Evolutionary conservation across 371 early-diverging fungal genomes (phyloP), one percentile per base, ranked within the genome.

Genomic region (Basidiobolus meristosporus): DNA sequence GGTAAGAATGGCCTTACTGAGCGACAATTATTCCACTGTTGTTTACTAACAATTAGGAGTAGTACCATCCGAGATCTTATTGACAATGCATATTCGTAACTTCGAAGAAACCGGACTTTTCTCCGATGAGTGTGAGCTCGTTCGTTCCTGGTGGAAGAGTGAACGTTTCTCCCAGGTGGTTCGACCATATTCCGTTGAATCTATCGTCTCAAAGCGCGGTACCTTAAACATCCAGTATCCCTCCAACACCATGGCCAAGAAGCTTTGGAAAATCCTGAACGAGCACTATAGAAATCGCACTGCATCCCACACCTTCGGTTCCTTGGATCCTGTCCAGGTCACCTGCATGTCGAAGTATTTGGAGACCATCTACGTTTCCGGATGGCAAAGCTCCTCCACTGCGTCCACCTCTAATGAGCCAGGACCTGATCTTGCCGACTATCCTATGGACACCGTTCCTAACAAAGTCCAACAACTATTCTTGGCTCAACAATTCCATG

Each of bases 401-500:
- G n/a, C n/a, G n/a, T n/a, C n/a, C n/a, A 70, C 87, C 48, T 77
- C 84, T 53, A 93, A 97, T 67, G 97, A 97, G 66, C 97, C 97
- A 44, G 97, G 97, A 16, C 97, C 95, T 28, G 97, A 97, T 77
- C 77, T 95, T 41, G 96, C 96, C 49, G 96, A 95, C 62, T 95
- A 95, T 59, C 97, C 97, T 39, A 85, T 85, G 91, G 95, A 96
- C 64, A 93, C 95, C 40, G 92, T 97, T 44, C 96, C 96, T 45
- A 91, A 90, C 71, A 92, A 95, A 74, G 96, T 95, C 26, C 95
- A 97, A 50, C 98, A 97, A 53, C 73, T 97, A 36, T 97, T 91
- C 78, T 71, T 82, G 54, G 98, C 98, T 18, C 98, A 97, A 62
- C 65, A 74, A 35, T 92, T 97, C 80, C 98, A 97, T 54, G 98